Evolutionary conservation across 202 grass and related monocot genomes (phyloP).

Genomic region (Carex arenaria): DNA sequence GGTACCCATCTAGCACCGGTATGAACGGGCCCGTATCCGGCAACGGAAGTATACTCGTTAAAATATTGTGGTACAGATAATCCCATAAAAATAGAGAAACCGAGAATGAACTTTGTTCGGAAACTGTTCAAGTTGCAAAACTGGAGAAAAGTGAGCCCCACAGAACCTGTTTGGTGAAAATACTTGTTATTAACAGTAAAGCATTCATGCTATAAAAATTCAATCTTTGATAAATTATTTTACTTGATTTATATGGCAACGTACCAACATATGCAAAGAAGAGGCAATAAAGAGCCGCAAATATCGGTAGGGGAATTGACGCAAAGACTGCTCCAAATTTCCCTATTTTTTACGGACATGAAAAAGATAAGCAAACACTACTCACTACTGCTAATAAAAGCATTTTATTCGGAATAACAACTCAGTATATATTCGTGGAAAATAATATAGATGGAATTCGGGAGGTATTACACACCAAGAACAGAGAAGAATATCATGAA

Average conservation of each 20-base stretch:
- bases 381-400: neutral
- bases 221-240: neutral
- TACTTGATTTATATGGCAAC: conserved; percentile 1
- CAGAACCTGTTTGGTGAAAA: conserved; percentile 41
- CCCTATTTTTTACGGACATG: conserved; percentile 35
- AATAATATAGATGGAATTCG: neutral
- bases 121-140: conserved; percentile 94
- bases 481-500: conserved; percentile 99
- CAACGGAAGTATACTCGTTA: conserved; percentile 76
- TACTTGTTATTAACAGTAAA: conserved; percentile 17
- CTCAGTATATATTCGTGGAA: neutral
- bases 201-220: neutral
- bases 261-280: conserved; percentile 89
- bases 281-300: conserved; percentile 84
- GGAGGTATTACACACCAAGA: conserved; percentile 45
- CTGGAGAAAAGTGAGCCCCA: conserved; percentile 75
- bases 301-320: conserved; percentile 80
- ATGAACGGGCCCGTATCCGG: conserved; percentile 77
- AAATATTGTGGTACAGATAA: conserved; percentile 94
- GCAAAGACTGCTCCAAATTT: conserved; percentile 93
- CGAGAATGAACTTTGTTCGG: conserved; percentile 88
- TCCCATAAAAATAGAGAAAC: conserved; percentile 86
- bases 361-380: conserved; percentile 7
- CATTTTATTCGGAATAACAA: neutral
- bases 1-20: conserved; percentile 87